A percentile compares a stretch with the other conserved stretches of the same genome.
phyloP scores from a whole-genome alignment of 2,329 filamentous ascomycete species.

The Pseudogymnoascus sp. region DNA sequence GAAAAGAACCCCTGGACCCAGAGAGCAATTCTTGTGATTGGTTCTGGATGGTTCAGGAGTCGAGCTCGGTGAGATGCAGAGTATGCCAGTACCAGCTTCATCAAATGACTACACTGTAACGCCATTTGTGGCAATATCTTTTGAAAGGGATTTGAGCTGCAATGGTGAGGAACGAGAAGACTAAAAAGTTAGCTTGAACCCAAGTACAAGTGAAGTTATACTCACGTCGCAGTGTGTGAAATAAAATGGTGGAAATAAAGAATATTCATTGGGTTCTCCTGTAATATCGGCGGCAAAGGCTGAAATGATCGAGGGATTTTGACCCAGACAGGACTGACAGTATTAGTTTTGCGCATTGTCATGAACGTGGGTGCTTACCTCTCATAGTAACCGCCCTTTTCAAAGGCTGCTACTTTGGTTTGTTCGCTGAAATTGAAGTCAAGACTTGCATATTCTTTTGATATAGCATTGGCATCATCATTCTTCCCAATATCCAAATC shows the following conservation, averaged over 20 bases:
- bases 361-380: constrained; percentile 57
- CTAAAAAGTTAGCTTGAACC: constrained; percentile 64
- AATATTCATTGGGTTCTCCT: constrained; percentile 72
- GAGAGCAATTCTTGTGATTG: constrained; percentile 66
- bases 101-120: constrained; percentile 59
- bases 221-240: constrained; percentile 11
- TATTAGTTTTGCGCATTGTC: constrained; percentile 22
- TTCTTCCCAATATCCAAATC: constrained; percentile 66
- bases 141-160: constrained; percentile 45
- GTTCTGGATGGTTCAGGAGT: constrained; percentile 65
- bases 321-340: not conserved
- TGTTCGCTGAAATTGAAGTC: constrained; percentile 43
- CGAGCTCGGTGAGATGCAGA: constrained; percentile 77
- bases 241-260: constrained; percentile 59
- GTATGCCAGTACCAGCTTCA: constrained; percentile 72
- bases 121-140: constrained; percentile 53
- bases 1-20: constrained; percentile 78
- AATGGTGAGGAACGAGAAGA: constrained; percentile 44
- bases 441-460: constrained; percentile 30
- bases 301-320: constrained; percentile 33
- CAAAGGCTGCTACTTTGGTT: constrained; percentile 44
- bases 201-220: not conserved
- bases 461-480: constrained; percentile 61
- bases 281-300: constrained; percentile 43
- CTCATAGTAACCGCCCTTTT: constrained; percentile 60